Percentiles rank a stretch among this genome's conserved stretches.
Evolutionary conservation across 345 rosid species (phyloP).

Genomic region (Acer yangbiense): DNA sequence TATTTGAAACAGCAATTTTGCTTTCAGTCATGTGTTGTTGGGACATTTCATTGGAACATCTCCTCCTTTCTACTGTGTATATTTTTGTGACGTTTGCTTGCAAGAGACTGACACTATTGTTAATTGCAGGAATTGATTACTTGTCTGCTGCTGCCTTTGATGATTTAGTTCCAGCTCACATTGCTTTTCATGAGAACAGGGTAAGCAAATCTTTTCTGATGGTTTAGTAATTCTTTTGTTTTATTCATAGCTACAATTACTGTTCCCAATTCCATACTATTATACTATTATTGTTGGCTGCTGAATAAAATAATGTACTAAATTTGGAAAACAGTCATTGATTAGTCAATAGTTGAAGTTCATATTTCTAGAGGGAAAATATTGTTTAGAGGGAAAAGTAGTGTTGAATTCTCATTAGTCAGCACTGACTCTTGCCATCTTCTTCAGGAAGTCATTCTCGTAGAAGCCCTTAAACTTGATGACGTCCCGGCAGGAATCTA

Average conservation of each 20-base stretch:
- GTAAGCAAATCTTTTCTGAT: slow-evolving; percentile 20
- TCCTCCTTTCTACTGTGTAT: not conserved
- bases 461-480: slow-evolving; percentile 71
- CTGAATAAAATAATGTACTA: not conserved
- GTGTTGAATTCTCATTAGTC: not conserved
- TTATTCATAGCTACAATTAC: not conserved
- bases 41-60: not conserved
- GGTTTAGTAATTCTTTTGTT: not conserved
- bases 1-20: slow-evolving; percentile 1
- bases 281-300: not conserved
- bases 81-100: not conserved
- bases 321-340: not conserved
- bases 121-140: slow-evolving; percentile 47
- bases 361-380: no score
- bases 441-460: slow-evolving; percentile 58
- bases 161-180: slow-evolving; percentile 27
- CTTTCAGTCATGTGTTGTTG: not conserved
- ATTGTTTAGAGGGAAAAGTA: not conserved
- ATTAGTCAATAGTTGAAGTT: no score
- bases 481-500: slow-evolving; percentile 58
- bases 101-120: not conserved
- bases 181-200: slow-evolving; percentile 28
- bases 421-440: not conserved
- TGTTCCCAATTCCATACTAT: not conserved
- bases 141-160: slow-evolving; percentile 38